Evolutionary conservation across 192 early-diverging fungal species (phyloP), one percentile per base, ranked within the genome.

Genomic region (Coemansia sp.): DNA sequence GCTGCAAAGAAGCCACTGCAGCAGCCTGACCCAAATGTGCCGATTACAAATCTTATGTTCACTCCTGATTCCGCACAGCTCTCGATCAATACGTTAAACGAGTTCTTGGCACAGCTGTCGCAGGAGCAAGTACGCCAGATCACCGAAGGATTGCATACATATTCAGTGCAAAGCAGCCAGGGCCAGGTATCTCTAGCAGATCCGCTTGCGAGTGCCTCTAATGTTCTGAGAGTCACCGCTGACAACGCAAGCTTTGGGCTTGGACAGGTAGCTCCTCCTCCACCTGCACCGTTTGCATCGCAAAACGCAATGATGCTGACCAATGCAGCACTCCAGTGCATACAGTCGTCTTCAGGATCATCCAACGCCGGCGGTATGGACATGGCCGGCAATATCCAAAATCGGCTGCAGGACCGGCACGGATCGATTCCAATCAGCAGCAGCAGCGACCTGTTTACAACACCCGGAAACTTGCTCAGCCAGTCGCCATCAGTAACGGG

Each of bases 121-220:
- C 67, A 69, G n/a, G 77, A 80, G 61, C 77, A 80, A 28, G 55
- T 61, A 8, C 67, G 62, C 40, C 77, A 80, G 57, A 34, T 80
- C 20, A 63, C 45, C 48, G 72, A 80, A 59, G 77, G 77, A 1
- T 37, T 80, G 38, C 72, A 74, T 30, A 36, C 64, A 30, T 80
- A 74, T 31, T 63, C 77, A 20, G 33, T 80, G 19, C 77, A 80
- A 23, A 68, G 64, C 20, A 22, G 40, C 19, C 59, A 45, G 25
- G n/a, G 44, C 28, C 50, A 57, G 40, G 55, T 22, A 23, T 23
- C 37, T 19, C 14, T 25, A 37, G 19, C 48, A 1, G 48, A 7
- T 0, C 27, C 52, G 17, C 17, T 33, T 31, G 23, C 30, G 29
- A 31, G 33, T 33, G 19, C 19, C 29, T 33, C 52, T 8, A 7